phyloP scores from a whole-genome alignment of 2,329 filamentous ascomycete species.

The Truncatella angustata region DNA sequence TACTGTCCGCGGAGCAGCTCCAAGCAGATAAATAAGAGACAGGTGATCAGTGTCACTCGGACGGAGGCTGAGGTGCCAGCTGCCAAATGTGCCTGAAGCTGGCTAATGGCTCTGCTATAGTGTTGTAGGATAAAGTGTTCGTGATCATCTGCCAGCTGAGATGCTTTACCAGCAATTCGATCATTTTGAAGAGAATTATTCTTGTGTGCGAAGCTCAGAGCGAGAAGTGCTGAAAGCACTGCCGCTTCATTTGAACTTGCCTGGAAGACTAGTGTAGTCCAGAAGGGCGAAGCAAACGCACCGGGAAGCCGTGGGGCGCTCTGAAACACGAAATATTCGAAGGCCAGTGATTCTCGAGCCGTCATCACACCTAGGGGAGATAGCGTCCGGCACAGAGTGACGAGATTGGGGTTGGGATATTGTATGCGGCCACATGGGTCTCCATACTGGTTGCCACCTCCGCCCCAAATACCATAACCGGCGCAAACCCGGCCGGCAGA shows the following conservation, averaged over 20 bases:
- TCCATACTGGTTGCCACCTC: slow-evolving; percentile 16
- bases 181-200: slow-evolving; percentile 16
- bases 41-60: slow-evolving; percentile 36
- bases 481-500: slow-evolving; percentile 28
- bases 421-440: not conserved
- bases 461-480: slow-evolving; percentile 29
- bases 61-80: slow-evolving; percentile 25
- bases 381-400: slow-evolving; percentile 7
- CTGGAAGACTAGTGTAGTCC: slow-evolving; percentile 36
- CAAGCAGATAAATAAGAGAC: slow-evolving; percentile 33
- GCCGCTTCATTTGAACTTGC: slow-evolving; percentile 34
- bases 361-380: slow-evolving; percentile 12
- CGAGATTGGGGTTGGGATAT: too few species aligned
- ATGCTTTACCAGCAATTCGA: too few species aligned
- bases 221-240: slow-evolving; percentile 37
- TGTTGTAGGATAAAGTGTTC: slow-evolving; percentile 30
- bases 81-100: slow-evolving; percentile 32
- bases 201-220: slow-evolving; percentile 34
- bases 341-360: slow-evolving; percentile 29
- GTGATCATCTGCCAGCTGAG: slow-evolving; percentile 13
- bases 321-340: slow-evolving; percentile 42
- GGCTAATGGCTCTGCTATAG: slow-evolving; percentile 35
- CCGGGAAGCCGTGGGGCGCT: slow-evolving; percentile 36
- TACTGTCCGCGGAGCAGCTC: slow-evolving; percentile 36
- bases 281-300: slow-evolving; percentile 35